Percentiles rank a stretch among this genome's conserved stretches.
phyloP scores from a whole-genome alignment of 495 filamentous ascomycete genomes.

The Penicillium maclennaniae region DNA sequence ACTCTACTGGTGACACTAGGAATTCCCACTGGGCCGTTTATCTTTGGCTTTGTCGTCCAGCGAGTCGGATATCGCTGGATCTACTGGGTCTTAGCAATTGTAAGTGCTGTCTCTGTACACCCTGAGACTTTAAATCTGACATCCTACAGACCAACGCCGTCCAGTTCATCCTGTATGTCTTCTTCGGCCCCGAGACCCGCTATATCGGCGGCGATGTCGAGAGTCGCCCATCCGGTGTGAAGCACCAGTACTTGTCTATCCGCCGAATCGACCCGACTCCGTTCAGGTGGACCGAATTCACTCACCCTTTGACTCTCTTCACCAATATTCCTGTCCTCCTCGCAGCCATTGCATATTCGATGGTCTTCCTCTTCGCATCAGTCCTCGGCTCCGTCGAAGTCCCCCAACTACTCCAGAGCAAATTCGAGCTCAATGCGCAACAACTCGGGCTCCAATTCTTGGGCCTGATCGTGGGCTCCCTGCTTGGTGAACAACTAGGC shows the following conservation, averaged over 20 bases:
- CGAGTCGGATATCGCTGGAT: conserved; percentile 43
- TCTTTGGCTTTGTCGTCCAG: conserved; percentile 47
- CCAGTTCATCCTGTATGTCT: conserved; percentile 50
- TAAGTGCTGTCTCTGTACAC: conserved; percentile 21
- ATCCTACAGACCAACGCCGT: conserved; percentile 44
- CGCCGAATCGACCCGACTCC: conserved; percentile 48
- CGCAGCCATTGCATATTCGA: conserved; percentile 45
- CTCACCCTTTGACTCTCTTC: conserved; percentile 41
- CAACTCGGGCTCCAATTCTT: conserved; percentile 53
- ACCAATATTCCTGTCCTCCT: conserved; percentile 44
- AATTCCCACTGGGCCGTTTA: conserved; percentile 46
- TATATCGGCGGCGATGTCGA: conserved; percentile 37
- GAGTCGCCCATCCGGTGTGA: conserved; percentile 29
- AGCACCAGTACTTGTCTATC: conserved; percentile 43
- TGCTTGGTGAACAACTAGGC: conserved; percentile 54
- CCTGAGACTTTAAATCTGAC: neutral
- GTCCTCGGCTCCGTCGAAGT: conserved; percentile 52
- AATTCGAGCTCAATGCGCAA: conserved; percentile 51
- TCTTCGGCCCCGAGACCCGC: conserved; percentile 56
- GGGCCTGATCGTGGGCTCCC: conserved; percentile 50
- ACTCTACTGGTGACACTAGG: conserved; percentile 53
- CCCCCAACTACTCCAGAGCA: conserved; percentile 47
- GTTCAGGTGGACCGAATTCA: conserved; percentile 42
- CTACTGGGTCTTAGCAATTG: conserved; percentile 44
- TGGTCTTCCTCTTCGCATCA: conserved; percentile 49